Base-by-base conservation (phyloP, 2,329 filamentous ascomycete genomes). In the Colletotrichum sojae region DNA sequence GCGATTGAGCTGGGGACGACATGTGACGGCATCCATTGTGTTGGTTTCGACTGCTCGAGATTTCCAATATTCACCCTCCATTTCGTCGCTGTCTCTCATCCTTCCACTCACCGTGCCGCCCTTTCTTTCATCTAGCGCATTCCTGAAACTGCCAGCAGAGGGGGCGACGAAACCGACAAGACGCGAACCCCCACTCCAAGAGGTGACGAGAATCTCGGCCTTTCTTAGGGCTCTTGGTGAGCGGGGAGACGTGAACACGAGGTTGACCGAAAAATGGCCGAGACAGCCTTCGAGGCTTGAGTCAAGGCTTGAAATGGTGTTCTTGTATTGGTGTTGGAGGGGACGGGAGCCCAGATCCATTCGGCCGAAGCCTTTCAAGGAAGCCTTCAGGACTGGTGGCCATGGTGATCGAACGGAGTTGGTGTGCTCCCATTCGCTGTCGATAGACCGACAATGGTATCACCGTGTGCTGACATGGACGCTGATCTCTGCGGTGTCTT, bases 121-220 rank as follows among this genome's bases (percentile, higher is more conserved):
- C 31, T 36, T 36, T 36, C 8, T 36, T 36, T 36, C 31, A 8
- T 46, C 56, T 46, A 22, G 20, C 40, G n/a, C 20, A 36, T 36
- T 12, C 31, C 31, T 36, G 31, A 43, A n/a, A n/a, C 40, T 43
- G 40, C n/a, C 45, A 51, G 43, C 27, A 16, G 27, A 10, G 18
- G 27, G n/a, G 18, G 15, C n/a, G n/a, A 59, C 8, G 20, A 49
- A 27, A 40, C 45, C 45, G 56, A 59, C 45, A 51, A 59, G 56
- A 59, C 43, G 56, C 56, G 36, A 39, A 43, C 45, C 56, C 56
- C 53, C 45, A 48, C 56, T 39, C 45, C 45, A 48, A 36, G 46
- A 59, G 22, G 49, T 18, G 25, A 39, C 55, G 18, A 51, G 27
- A 59, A 45, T 16, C 56, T 59, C 49, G 43, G 25, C 43, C 13